Evolutionary conservation across 2,329 filamentous ascomycete species (phyloP).

Genomic region (Phyllosticta capitalensis): DNA sequence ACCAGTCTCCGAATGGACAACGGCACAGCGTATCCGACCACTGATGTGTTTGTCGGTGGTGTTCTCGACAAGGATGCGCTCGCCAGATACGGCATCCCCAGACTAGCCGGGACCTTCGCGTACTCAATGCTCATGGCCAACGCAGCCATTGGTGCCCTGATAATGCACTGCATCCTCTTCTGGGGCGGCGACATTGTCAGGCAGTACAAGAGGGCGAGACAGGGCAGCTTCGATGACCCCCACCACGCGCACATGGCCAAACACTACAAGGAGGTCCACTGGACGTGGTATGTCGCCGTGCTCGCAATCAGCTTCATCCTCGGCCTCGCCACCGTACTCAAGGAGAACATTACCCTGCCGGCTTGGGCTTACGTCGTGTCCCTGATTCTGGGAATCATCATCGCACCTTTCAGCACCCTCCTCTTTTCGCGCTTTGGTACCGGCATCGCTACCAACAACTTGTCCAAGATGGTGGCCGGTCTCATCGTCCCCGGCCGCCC

Average conservation of each 20-base stretch:
- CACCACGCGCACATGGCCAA: conserved; percentile 46
- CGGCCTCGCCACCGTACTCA: conserved; percentile 16
- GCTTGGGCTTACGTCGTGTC: not conserved
- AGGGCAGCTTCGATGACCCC: conserved; percentile 38
- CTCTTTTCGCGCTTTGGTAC: conserved; percentile 46
- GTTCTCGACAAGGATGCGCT: not conserved
- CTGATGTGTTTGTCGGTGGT: not conserved
- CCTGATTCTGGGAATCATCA: conserved; percentile 15
- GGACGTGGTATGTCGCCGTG: conserved; percentile 25
- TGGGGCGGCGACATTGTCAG: conserved; percentile 45
- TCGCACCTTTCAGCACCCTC: conserved; percentile 45
- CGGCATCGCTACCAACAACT: conserved; percentile 49
- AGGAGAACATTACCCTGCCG: not conserved
- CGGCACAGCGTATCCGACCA: conserved; percentile 20
- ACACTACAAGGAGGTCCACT: conserved; percentile 42
- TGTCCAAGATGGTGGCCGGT: conserved; percentile 49
- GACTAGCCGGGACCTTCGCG: not conserved
- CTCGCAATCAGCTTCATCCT: conserved; percentile 13
- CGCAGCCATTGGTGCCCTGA: conserved; percentile 47
- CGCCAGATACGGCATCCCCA: not conserved
- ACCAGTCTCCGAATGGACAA: conserved; percentile 34
- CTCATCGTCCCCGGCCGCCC: conserved; percentile 42
- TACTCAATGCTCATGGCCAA: conserved; percentile 46
- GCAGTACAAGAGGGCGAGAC: conserved; percentile 39
- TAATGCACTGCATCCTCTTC: conserved; percentile 45